Evolutionary conservation across 495 filamentous ascomycete species (phyloP).

Genomic region (Daldinia vernicosa): DNA sequence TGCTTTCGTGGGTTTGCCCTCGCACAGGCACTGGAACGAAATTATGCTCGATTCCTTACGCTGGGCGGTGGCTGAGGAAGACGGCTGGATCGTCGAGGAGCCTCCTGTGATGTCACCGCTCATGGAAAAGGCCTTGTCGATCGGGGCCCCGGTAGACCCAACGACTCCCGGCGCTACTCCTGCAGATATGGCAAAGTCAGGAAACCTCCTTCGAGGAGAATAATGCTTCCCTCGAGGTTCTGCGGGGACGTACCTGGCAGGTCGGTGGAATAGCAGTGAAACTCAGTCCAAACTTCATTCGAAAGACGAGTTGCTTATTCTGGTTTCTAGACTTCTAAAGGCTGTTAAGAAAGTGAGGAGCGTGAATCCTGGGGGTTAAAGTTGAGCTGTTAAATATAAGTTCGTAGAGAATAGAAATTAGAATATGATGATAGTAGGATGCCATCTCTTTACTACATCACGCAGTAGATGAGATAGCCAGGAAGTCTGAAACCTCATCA

Average conservation of each 20-base stretch:
- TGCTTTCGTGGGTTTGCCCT: conserved; percentile 32
- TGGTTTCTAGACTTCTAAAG: too few relatives aligned
- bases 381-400: background rate
- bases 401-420: background rate
- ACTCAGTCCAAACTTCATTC: background rate
- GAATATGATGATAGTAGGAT: background rate
- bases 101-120: conserved; percentile 25
- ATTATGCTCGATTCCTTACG: conserved; percentile 35
- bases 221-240: background rate
- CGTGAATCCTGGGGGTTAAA: background rate
- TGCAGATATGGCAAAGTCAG: background rate
- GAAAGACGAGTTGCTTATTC: background rate
- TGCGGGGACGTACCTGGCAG: background rate
- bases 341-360: background rate
- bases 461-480: too few relatives aligned
- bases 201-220: conserved; percentile 6
- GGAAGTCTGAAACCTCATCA: too few relatives aligned
- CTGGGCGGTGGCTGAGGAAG: conserved; percentile 33
- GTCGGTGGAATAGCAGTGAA: too few relatives aligned
- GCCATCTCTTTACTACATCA: background rate
- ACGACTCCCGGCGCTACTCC: conserved; percentile 3
- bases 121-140: conserved; percentile 5
- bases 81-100: conserved; percentile 35
- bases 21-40: conserved; percentile 38
- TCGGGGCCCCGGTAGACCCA: background rate